A percentile compares a stretch with the other conserved stretches of the same genome.
phyloP scores from a whole-genome alignment of 2,329 filamentous ascomycete genomes.

The Ophiostoma montium region DNA sequence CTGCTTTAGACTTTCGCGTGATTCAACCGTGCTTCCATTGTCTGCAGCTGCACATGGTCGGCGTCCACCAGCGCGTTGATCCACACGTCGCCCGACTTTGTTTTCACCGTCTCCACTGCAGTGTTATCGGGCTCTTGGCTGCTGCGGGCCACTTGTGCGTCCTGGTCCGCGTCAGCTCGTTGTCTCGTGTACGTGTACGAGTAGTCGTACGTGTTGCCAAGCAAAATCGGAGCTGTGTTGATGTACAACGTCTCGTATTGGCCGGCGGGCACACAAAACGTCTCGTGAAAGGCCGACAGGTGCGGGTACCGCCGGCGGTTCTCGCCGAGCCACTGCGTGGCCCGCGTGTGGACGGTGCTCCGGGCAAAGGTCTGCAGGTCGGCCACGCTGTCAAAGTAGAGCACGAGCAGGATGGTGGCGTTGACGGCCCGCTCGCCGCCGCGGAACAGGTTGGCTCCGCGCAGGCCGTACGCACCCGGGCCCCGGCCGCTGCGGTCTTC shows the following conservation, averaged over 20 bases:
- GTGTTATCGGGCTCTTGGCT: no score
- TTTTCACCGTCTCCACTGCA: background rate
- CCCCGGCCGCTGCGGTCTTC: background rate
- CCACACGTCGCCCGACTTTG: slow-evolving; percentile 1
- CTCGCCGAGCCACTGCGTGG: slow-evolving; percentile 8
- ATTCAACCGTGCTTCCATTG: slow-evolving; percentile 7
- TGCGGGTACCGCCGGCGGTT: slow-evolving; percentile 2
- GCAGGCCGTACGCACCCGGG: slow-evolving; percentile 27
- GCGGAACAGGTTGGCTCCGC: slow-evolving; percentile 29
- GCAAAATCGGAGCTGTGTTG: slow-evolving; percentile 11
- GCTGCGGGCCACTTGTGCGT: background rate
- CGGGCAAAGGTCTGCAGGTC: slow-evolving; percentile 13
- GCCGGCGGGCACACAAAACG: slow-evolving; percentile 11
- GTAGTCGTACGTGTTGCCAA: slow-evolving; percentile 8
- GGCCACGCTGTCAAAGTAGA: slow-evolving; percentile 12
- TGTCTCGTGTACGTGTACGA: slow-evolving; percentile 13
- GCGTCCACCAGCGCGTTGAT: slow-evolving; percentile 10
- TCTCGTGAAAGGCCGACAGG: slow-evolving; percentile 14
- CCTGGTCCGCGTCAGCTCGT: slow-evolving; percentile 6
- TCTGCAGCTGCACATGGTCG: slow-evolving; percentile 5
- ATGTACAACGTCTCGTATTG: slow-evolving; percentile 13
- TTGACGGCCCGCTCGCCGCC: slow-evolving; percentile 12
- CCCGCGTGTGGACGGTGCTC: slow-evolving; percentile 8
- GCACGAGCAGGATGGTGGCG: slow-evolving; percentile 12
- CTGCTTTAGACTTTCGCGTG: background rate